A percentile compares a stretch with the other conserved stretches of the same genome.
phyloP scores from a whole-genome alignment of 768 basidiomycete genomes.

The Trametes cingulata region DNA sequence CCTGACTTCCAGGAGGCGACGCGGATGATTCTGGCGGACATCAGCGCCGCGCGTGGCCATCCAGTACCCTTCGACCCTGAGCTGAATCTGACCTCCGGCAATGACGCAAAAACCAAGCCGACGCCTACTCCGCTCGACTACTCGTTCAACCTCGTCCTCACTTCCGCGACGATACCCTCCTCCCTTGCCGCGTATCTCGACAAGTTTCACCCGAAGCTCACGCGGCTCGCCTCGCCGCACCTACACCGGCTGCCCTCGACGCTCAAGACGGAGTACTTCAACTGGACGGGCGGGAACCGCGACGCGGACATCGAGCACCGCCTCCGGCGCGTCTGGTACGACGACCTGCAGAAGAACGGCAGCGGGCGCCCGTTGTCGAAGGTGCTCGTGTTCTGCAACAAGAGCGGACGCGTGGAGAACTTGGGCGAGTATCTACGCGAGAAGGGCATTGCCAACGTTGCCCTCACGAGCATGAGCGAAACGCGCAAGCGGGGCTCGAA shows the following conservation, averaged over 20 bases:
- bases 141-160: constrained; percentile 81
- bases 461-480: constrained; percentile 63
- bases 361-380: constrained; percentile 49
- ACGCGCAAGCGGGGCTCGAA: constrained; percentile 68
- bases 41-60: constrained; percentile 60
- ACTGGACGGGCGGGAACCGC: constrained; percentile 80
- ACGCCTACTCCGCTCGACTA: constrained; percentile 44
- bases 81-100: constrained; percentile 11
- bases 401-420: constrained; percentile 62
- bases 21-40: constrained; percentile 65
- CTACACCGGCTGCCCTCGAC: constrained; percentile 76
- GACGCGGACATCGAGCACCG: constrained; percentile 77
- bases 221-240: constrained; percentile 78
- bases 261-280: constrained; percentile 71
- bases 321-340: constrained; percentile 73
- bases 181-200: constrained; percentile 68
- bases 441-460: constrained; percentile 62
- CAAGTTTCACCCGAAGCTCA: constrained; percentile 57
- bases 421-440: constrained; percentile 58
- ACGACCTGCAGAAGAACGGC: constrained; percentile 40
- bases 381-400: constrained; percentile 84
- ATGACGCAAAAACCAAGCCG: background rate
- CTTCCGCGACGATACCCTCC: constrained; percentile 85
- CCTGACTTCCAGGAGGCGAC: constrained; percentile 82
- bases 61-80: constrained; percentile 37